A percentile compares a stretch with the other conserved stretches of the same genome.
phyloP scores from a whole-genome alignment of 2,329 filamentous ascomycete species.

The Mycosphaerella sp. region DNA sequence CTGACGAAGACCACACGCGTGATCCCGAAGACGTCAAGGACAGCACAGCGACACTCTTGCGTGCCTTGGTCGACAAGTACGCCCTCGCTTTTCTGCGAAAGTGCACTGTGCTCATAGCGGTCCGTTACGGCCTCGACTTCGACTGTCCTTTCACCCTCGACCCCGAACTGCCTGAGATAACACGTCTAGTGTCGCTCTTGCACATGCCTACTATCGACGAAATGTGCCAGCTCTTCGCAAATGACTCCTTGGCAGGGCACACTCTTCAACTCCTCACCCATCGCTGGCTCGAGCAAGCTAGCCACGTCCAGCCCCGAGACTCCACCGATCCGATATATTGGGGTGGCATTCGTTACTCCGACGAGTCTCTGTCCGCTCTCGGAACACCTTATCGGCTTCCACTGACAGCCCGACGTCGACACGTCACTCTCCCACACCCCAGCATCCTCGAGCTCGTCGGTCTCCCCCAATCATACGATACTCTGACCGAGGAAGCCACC shows the following conservation, averaged over 20 bases:
- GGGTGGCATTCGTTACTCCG: constrained; percentile 33
- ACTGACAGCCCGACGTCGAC: not conserved
- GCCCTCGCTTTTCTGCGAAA: constrained; percentile 89
- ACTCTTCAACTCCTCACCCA: constrained; percentile 47
- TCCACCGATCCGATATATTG: constrained; percentile 3
- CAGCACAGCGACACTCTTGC: constrained; percentile 14
- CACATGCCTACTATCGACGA: constrained; percentile 72
- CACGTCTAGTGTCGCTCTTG: constrained; percentile 70
- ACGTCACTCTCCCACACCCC: constrained; percentile 63
- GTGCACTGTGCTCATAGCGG: constrained; percentile 71
- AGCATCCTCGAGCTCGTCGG: constrained; percentile 92
- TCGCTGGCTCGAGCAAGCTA: constrained; percentile 66
- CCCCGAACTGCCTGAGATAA: constrained; percentile 53
- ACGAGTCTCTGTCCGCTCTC: constrained; percentile 1
- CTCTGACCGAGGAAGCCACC: constrained; percentile 85
- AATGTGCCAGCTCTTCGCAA: constrained; percentile 57
- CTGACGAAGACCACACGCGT: not conserved
- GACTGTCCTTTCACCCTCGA: constrained; percentile 50
- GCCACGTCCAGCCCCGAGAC: constrained; percentile 23
- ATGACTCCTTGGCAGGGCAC: constrained; percentile 34
- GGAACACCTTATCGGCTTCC: constrained; percentile 1
- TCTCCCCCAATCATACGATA: constrained; percentile 84
- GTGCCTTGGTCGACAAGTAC: constrained; percentile 62
- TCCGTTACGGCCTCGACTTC: constrained; percentile 84
- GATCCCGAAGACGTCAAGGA: constrained; percentile 1